phyloP scores from a whole-genome alignment of 169 alveolate genomes.

The Plasmodium blacklocki region DNA sequence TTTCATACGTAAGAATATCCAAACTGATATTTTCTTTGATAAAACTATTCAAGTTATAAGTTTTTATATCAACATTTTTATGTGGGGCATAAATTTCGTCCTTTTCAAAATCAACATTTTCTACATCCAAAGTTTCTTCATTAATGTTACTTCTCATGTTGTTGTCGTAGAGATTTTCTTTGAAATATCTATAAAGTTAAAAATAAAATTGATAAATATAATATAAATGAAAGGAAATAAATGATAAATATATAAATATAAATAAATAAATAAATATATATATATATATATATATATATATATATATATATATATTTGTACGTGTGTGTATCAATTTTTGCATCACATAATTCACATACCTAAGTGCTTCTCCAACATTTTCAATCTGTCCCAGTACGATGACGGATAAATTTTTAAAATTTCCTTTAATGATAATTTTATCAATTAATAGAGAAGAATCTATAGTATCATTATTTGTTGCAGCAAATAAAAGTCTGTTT shows the following conservation, averaged over 20 bases:
- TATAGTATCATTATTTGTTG: constrained; percentile 9
- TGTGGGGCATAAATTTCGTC: constrained; percentile 60
- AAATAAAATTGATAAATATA: neutral
- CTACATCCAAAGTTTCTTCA: constrained; percentile 63
- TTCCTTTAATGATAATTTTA: constrained; percentile 60
- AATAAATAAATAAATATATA: neutral
- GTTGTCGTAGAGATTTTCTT: constrained; percentile 36
- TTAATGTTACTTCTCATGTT: constrained; percentile 35
- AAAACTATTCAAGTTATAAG: constrained; percentile 29
- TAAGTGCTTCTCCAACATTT: constrained; percentile 32
- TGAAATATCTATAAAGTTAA: constrained; percentile 26
- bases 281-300: too few species aligned
- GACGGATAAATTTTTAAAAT: constrained; percentile 38
- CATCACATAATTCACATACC: constrained; percentile 3
- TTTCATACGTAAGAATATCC: neutral
- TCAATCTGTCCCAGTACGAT: constrained; percentile 60
- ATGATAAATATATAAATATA: neutral
- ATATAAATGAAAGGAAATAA: neutral
- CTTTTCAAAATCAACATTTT: constrained; percentile 54
- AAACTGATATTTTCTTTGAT: constrained; percentile 39
- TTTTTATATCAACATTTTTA: constrained; percentile 39
- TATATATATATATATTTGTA: too few species aligned
- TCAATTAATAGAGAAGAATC: constrained; percentile 55
- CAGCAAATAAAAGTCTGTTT: constrained; percentile 41
- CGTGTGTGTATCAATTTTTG: too few species aligned